These are phyloP conservation scores for Discostella stelligeroides DNA, from an alignment of 108 stramenopile genomes.

Conservation along the genomic window DNA sequence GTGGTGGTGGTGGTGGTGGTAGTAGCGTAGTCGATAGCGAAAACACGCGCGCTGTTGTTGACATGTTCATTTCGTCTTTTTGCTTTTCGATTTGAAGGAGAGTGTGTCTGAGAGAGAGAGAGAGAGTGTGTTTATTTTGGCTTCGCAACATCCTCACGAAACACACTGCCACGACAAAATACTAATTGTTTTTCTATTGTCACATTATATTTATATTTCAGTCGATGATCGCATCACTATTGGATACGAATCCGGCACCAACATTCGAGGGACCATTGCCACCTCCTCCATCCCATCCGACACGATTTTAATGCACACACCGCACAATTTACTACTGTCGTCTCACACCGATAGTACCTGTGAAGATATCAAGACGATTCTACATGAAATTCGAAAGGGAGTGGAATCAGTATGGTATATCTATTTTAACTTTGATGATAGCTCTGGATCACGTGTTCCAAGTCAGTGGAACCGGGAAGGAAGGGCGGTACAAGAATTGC, in stretches of 20 bases:
- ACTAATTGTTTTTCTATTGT: not conserved
- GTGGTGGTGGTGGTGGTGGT: too few relatives aligned
- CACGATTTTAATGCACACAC: conserved; percentile 43
- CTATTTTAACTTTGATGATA: conserved; percentile 50
- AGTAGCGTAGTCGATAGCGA: too few relatives aligned
- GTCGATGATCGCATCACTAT: conserved; percentile 44
- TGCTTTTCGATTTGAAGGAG: too few relatives aligned
- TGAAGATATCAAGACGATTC: conserved; percentile 13
- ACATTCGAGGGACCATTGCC: conserved; percentile 47
- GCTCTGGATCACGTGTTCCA: conserved; percentile 26
- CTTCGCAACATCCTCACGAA: not conserved
- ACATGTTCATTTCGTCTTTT: too few relatives aligned
- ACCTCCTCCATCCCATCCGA: conserved; percentile 29
- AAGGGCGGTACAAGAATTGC: conserved; percentile 37
- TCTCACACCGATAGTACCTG: conserved; percentile 8
- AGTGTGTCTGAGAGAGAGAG: too few relatives aligned
- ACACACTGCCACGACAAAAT: not conserved
- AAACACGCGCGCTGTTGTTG: too few relatives aligned
- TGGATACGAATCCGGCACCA: conserved; percentile 32
- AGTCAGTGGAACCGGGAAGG: conserved; percentile 28
- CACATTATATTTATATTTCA: not conserved
- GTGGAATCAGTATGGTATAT: conserved; percentile 36
- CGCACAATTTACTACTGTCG: conserved; percentile 13
- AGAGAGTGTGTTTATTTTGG: too few relatives aligned
- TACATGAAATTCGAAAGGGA: conserved; percentile 28